Conservation (phyloP, 2,329 filamentous ascomycete genomes). For the Diaporthe vaccinii region DNA sequence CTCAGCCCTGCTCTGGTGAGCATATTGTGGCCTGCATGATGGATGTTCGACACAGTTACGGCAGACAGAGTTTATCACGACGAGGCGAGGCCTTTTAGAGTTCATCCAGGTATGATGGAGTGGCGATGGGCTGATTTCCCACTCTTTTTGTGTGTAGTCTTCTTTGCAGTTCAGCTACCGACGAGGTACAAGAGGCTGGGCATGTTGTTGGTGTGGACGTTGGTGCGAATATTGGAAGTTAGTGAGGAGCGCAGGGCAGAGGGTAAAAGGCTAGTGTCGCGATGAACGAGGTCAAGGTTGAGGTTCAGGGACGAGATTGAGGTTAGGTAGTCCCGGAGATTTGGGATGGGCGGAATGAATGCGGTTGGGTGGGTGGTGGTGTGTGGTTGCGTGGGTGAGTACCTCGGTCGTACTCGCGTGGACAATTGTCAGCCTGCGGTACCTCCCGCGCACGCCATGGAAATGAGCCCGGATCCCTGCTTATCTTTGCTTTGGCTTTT, state of each 20-base stretch:
- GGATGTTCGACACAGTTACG: neutral
- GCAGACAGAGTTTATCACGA: neutral
- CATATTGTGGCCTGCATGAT: constrained; percentile 3
- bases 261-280: neutral
- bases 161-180: neutral
- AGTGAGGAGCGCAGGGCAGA: neutral
- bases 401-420: neutral
- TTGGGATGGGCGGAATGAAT: constrained; percentile 22
- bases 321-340: constrained; percentile 25
- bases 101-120: neutral
- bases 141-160: neutral
- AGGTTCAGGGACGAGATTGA: constrained; percentile 1
- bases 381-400: neutral
- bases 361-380: neutral
- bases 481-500: constrained; percentile 30
- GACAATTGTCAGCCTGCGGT: neutral
- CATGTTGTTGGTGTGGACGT: neutral
- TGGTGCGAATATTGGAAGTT: neutral
- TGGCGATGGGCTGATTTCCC: neutral
- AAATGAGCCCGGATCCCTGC: constrained; percentile 17
- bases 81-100: neutral
- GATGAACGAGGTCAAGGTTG: neutral
- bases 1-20: constrained; percentile 12
- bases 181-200: neutral
- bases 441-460: constrained; percentile 20